Conservation (phyloP, 208 protist species). For the Trypanosomatidae sp. region DNA sequence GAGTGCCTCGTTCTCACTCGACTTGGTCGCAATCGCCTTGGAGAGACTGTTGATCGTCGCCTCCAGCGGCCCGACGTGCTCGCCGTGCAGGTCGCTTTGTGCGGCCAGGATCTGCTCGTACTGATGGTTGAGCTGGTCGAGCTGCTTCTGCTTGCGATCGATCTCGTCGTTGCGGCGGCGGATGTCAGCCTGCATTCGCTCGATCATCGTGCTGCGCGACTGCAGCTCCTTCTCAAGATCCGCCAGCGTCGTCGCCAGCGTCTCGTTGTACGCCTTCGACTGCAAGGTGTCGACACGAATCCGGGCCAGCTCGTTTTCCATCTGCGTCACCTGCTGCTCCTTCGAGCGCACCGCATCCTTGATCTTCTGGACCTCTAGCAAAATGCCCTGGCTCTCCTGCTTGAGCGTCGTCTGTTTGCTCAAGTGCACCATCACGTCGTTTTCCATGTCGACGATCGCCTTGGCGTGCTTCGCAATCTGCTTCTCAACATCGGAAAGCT, state of each 20-base stretch:
- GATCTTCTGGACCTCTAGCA: slow-evolving; percentile 92
- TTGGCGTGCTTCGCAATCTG: slow-evolving; percentile 84
- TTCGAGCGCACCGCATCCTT: slow-evolving; percentile 89
- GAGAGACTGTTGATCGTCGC: slow-evolving; percentile 95
- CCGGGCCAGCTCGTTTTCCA: slow-evolving; percentile 96
- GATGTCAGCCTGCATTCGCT: slow-evolving; percentile 95
- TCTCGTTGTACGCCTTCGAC: slow-evolving; percentile 92
- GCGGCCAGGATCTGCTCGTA: slow-evolving; percentile 86
- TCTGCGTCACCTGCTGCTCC: slow-evolving; percentile 92
- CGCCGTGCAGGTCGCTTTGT: slow-evolving; percentile 58
- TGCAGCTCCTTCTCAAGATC: slow-evolving; percentile 92
- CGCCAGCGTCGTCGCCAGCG: slow-evolving; percentile 78
- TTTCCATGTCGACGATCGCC: slow-evolving; percentile 89
- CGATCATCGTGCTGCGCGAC: slow-evolving; percentile 89
- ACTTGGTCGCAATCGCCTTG: slow-evolving; percentile 91
- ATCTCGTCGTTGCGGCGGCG: slow-evolving; percentile 95
- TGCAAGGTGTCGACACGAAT: slow-evolving; percentile 95
- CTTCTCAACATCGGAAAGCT: slow-evolving; percentile 77
- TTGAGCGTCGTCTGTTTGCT: slow-evolving; percentile 93
- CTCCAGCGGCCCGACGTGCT: slow-evolving; percentile 94
- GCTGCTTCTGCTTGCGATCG: slow-evolving; percentile 95
- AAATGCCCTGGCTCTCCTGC: slow-evolving; percentile 86
- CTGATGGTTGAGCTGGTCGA: slow-evolving; percentile 95
- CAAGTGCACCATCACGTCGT: slow-evolving; percentile 83
- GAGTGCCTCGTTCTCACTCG: slow-evolving; percentile 89